A percentile compares a stretch with the other conserved stretches of the same genome.
These are phyloP conservation scores for Pseudisothecium myosuroides DNA, from an alignment of 225 moss, liverwort and hornwort species.

Conservation along the genomic window DNA sequence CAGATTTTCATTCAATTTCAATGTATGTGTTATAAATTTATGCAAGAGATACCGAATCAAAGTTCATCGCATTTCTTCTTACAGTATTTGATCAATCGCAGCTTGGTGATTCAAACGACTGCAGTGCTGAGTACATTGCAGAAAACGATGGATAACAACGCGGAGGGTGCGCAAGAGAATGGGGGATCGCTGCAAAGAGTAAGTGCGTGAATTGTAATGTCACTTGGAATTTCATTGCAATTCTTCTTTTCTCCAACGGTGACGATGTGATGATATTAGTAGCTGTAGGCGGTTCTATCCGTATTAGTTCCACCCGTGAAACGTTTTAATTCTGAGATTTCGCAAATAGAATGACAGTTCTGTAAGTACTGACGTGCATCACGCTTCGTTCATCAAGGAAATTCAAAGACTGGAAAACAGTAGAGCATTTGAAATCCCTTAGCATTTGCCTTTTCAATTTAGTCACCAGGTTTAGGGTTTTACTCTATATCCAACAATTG, in stretches of 20 bases:
- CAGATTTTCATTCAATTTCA: too few species aligned
- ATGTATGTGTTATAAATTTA: too few species aligned
- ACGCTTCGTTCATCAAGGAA: neutral
- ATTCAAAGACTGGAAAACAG: neutral
- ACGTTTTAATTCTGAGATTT: neutral
- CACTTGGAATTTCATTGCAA: neutral
- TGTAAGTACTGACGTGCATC: neutral
- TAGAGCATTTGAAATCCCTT: neutral
- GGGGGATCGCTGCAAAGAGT: neutral
- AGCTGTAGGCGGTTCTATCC: neutral
- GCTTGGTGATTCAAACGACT: neutral
- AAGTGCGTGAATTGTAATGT: neutral
- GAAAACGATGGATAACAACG: neutral
- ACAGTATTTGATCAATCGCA: neutral
- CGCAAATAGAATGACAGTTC: neutral
- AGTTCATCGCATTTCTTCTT: neutral
- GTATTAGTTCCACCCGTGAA: neutral
- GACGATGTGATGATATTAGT: neutral
- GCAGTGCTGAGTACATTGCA: neutral
- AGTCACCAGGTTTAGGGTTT: neutral
- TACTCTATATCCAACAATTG: neutral
- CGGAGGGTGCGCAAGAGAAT: neutral
- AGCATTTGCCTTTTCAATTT: neutral
- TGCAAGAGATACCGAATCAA: too few species aligned
- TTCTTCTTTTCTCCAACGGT: neutral